A percentile compares a stretch with the other conserved stretches of the same genome.
phyloP scores from a whole-genome alignment of 1,139 yeast genomes.

The Magnusiomyces clavatus region DNA sequence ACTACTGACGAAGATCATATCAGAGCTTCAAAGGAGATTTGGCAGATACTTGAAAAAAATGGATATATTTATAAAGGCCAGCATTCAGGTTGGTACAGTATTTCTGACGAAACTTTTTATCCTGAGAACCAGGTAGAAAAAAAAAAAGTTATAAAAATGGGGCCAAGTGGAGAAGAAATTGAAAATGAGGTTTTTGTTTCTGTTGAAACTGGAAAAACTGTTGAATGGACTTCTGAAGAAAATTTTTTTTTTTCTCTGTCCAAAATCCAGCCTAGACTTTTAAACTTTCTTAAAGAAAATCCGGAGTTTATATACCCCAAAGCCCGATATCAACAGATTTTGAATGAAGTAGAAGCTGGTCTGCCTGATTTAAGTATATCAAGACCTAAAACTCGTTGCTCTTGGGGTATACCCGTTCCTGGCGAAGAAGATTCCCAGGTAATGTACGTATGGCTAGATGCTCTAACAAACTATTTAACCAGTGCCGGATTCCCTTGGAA shows the following conservation, averaged over 20 bases:
- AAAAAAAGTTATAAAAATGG: conserved; percentile 21
- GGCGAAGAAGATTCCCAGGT: conserved; percentile 58
- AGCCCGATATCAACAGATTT: conserved; percentile 46
- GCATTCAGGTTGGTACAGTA: conserved; percentile 92
- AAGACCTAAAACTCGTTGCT: conserved; percentile 65
- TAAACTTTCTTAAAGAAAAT: conserved; percentile 41
- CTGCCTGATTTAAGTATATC: conserved; percentile 74
- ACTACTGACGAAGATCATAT: conserved; percentile 83
- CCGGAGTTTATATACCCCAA: conserved; percentile 56
- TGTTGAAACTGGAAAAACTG: conserved; percentile 70
- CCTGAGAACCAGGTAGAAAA: conserved; percentile 70
- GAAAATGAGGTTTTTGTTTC: conserved; percentile 41
- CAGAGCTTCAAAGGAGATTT: conserved; percentile 54
- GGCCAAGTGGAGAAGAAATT: conserved; percentile 22
- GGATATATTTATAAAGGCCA: conserved; percentile 74
- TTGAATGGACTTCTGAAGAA: conserved; percentile 64
- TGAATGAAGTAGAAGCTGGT: conserved; percentile 48
- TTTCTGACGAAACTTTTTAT: conserved; percentile 91
- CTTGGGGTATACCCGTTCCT: conserved; percentile 93
- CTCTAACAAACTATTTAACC: conserved; percentile 76
- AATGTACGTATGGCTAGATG: conserved; percentile 97
- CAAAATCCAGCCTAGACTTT: conserved; percentile 46
- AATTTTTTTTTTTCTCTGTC: conserved; percentile 82
- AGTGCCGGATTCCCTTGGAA: conserved; percentile 57
- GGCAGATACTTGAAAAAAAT: conserved; percentile 52